Conservation (phyloP, 2,329 filamentous ascomycete species). For the Phialophora verrucosa region DNA sequence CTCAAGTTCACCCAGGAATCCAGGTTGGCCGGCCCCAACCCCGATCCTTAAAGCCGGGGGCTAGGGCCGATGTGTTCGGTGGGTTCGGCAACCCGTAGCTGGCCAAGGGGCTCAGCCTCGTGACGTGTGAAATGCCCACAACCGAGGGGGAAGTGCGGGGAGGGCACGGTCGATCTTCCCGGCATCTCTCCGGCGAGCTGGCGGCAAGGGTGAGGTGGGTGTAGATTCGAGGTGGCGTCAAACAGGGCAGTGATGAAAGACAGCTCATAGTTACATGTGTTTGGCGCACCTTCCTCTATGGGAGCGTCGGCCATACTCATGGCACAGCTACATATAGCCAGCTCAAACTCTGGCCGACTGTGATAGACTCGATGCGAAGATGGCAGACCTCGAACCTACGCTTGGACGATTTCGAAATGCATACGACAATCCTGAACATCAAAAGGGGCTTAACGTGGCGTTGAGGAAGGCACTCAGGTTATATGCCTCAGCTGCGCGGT, state of each 20-base stretch:
- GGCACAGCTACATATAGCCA: constrained; percentile 2
- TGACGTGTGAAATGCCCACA: neutral
- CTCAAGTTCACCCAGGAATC: neutral
- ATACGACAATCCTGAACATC: constrained; percentile 11
- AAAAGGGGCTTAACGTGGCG: constrained; percentile 4
- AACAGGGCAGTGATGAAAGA: neutral
- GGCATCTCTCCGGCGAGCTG: constrained; percentile 9
- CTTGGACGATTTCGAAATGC: constrained; percentile 8
- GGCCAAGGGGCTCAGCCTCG: constrained; percentile 19
- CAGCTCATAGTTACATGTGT: neutral
- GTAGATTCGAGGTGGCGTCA: neutral
- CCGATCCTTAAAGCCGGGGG: neutral
- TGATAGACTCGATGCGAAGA: neutral
- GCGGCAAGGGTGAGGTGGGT: neutral
- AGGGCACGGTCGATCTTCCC: constrained; percentile 1
- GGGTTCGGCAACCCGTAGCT: neutral
- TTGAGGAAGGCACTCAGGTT: constrained; percentile 9
- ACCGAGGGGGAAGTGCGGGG: constrained; percentile 13
- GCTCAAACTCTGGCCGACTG: neutral
- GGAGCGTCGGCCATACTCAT: neutral
- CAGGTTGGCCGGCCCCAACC: neutral
- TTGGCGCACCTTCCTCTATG: neutral
- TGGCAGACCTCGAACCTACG: constrained; percentile 6
- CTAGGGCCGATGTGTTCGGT: neutral
- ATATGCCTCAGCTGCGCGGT: constrained; percentile 9